A percentile compares a stretch with the other conserved stretches of the same genome.
Conservation (phyloP, 805 yeast genomes). For the Spathaspora girioi region DNA sequence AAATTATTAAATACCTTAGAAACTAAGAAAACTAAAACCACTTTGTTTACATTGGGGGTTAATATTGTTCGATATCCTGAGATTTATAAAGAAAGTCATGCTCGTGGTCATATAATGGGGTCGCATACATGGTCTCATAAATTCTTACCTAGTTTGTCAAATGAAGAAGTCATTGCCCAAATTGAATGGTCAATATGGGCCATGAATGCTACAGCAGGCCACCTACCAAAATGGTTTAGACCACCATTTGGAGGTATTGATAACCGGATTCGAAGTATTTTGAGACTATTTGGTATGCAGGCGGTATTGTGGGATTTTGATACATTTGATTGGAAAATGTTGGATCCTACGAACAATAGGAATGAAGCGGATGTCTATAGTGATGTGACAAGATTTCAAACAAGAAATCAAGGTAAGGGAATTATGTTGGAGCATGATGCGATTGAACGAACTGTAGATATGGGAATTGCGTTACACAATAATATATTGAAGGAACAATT, state of each 20-base stretch:
- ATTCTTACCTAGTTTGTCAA: constrained; percentile 70
- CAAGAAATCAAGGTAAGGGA: constrained; percentile 40
- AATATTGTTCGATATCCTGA: constrained; percentile 78
- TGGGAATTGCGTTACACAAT: constrained; percentile 54
- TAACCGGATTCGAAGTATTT: constrained; percentile 74
- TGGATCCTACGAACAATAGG: constrained; percentile 29
- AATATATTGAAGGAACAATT: constrained; percentile 61
- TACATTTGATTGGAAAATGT: constrained; percentile 85
- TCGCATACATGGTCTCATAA: constrained; percentile 94
- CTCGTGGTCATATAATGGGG: constrained; percentile 74
- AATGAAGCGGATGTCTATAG: constrained; percentile 50
- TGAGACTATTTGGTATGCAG: constrained; percentile 81
- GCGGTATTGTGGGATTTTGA: constrained; percentile 90
- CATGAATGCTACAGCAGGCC: constrained; percentile 88
- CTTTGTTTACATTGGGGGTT: constrained; percentile 83
- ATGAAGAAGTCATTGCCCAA: constrained; percentile 84
- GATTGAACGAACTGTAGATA: constrained; percentile 58
- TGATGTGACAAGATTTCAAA: constrained; percentile 56
- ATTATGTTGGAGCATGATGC: constrained; percentile 88
- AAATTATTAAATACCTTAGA: constrained; percentile 52
- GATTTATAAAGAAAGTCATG: constrained; percentile 53
- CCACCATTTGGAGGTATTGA: constrained; percentile 98
- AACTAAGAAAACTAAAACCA: constrained; percentile 40
- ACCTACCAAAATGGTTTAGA: constrained; percentile 87
- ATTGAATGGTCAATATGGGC: constrained; percentile 97